Evolutionary conservation across 257 asterid species (phyloP), one percentile per base, ranked within the genome.

Genomic region (Solanum chiquidenum): DNA sequence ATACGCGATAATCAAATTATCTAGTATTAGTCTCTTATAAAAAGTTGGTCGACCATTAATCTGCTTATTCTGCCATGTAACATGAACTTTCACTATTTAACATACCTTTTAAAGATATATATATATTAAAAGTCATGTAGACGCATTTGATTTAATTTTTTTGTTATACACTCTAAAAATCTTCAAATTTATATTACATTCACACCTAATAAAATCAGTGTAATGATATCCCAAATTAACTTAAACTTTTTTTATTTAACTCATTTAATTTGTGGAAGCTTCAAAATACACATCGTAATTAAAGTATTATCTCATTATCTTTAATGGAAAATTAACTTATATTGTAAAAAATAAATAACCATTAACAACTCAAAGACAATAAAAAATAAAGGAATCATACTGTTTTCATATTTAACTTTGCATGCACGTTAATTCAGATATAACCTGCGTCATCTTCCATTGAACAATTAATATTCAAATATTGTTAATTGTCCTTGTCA

Each of bases 221-320:
- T 5, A 37, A 21, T 62, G 31, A 10, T 9, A n/a, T 9, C 3
- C 14, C 34, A 1, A 23, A 23, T 40, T 38, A 40, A n/a, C n/a
- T 40, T 38, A 1, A n/a, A 0, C 0, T 38, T 38, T 12, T 18
- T 6, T n/a, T n/a, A 2, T 9, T 0, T 8, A 11, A n/a, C 72
- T 10, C 33, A n/a, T 64, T 64, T 64, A 64, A 64, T n/a, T 64
- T 40, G n/a, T 23, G 83, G 60, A 76, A n/a, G 60, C 83, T 76
- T 40, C 12, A n/a, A 76, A 76, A 40, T 76, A 21, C 3, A n/a
- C 83, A 12, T 23, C 5, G 18, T 25, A 75, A 75, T 23, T 40
- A 23, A 68, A 68, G 9, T 68, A 68, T 25, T 62, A 62, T n/a
- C 4, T 23, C 71, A 62, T 62, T n/a, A 23, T 62, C 14, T 62